Evolutionary conservation across 169 alveolate species (phyloP).

Genomic region (Plasmodium cynomolgi): DNA sequence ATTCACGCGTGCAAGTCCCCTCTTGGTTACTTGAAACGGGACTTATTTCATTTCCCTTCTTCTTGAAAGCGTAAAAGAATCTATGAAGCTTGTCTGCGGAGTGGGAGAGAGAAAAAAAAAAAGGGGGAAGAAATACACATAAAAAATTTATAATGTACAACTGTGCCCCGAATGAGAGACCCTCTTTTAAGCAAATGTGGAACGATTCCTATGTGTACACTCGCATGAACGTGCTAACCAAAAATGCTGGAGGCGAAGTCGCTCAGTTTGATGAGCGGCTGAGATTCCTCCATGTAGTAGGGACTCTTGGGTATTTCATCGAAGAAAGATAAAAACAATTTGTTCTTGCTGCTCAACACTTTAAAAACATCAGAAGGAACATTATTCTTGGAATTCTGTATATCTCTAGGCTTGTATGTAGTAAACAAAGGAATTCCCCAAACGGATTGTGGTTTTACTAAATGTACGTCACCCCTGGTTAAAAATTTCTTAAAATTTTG

Average conservation of each 20-base stretch:
- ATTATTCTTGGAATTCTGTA: not conserved
- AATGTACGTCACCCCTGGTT: not conserved
- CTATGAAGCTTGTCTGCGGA: constrained; percentile 2
- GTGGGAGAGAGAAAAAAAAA: not conserved
- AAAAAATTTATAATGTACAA: too few species aligned
- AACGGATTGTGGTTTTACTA: constrained; percentile 9
- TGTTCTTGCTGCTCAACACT: constrained; percentile 2
- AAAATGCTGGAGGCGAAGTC: constrained; percentile 9
- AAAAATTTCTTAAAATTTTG: constrained; percentile 23
- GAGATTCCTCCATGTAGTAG: constrained; percentile 6
- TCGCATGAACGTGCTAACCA: constrained; percentile 7
- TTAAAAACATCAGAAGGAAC: constrained; percentile 7
- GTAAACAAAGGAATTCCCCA: constrained; percentile 40
- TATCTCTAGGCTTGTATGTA: constrained; percentile 12
- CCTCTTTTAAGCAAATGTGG: not conserved
- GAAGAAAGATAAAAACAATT: constrained; percentile 25
- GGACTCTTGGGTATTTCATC: constrained; percentile 19
- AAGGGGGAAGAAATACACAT: not conserved
- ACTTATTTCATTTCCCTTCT: not conserved
- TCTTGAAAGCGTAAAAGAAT: constrained; percentile 4
- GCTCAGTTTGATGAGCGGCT: not conserved
- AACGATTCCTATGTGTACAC: not conserved
- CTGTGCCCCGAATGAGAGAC: not conserved
- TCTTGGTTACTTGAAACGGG: constrained; percentile 7
- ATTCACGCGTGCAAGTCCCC: constrained; percentile 1